Evolutionary conservation across 768 basidiomycete genomes (phyloP), one percentile per base, ranked within the genome.

Genomic region (Mycena rosella): DNA sequence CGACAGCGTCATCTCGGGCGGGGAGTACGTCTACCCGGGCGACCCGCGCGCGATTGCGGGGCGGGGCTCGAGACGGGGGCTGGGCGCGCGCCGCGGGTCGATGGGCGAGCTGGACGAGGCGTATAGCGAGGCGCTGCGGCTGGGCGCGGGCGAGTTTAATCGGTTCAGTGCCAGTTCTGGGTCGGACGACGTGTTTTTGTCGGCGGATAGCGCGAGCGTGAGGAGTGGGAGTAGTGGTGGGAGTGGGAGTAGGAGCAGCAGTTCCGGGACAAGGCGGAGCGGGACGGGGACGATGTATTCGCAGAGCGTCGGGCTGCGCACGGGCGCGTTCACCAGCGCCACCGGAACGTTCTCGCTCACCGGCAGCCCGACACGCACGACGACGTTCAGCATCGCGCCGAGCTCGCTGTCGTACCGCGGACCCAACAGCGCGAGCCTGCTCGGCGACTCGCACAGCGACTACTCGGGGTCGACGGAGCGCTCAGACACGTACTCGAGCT

Each of bases 41-140:
- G 93, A 93, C 72, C 85, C 86, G 20, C 87, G 93, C 10, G 89
- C 88, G 17, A 95, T 95, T 66, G 86, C 87, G 10, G 88, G 89
- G 60, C 83, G 84, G 27, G 77, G 81, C 7, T n/a, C n/a, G n/a
- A n/a, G n/a, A n/a, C 79, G 78, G 26, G 79, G 80, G 4, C 63
- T 81, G 24, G 73, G 81, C n/a, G 75, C 84, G n/a, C 75, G 91
- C 47, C 92, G 90, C n/a, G 91, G 87, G 48, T 94, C 91, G 0
- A 84, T 92, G 80, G 90, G 90, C 0, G 93, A 95, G 72, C 80
- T 95, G n/a, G 92, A 86, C 57, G 78, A 72, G 38, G 83, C 80
- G 77, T 81, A 88, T n/a, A n/a, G n/a, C n/a, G n/a, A n/a, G n/a
- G n/a, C n/a, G n/a, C n/a, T n/a, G n/a, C n/a, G n/a, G n/a, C n/a